Conservation (phyloP, 78 protist genomes). For the Dictyostelium brefeldianum region DNA sequence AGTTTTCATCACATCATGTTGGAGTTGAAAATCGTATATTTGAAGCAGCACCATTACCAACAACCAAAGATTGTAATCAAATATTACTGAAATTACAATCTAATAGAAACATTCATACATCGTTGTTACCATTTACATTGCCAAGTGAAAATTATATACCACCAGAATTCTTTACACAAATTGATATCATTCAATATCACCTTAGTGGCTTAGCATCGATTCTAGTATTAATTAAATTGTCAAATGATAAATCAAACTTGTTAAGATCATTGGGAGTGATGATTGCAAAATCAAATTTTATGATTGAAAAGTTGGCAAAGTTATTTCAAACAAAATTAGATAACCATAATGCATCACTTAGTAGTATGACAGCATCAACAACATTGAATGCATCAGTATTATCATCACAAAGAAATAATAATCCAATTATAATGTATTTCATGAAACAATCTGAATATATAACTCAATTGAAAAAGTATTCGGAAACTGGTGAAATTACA, state of each 20-base stretch:
- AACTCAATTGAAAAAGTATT: not conserved
- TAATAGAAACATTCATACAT: constrained; percentile 25
- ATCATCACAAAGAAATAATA: constrained; percentile 1
- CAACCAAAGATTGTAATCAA: not conserved
- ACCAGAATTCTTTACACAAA: not conserved
- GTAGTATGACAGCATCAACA: not conserved
- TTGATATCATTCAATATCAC: constrained; percentile 50
- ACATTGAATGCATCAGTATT: not conserved
- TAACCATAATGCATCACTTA: not conserved
- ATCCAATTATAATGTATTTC: constrained; percentile 41
- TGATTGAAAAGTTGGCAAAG: constrained; percentile 34
- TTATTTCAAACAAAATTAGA: constrained; percentile 19
- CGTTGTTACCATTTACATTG: constrained; percentile 31
- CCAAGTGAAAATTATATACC: not conserved
- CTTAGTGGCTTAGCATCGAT: constrained; percentile 47
- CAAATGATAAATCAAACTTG: no score
- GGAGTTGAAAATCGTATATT: constrained; percentile 6
- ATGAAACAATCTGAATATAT: constrained; percentile 4
- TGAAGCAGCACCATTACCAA: not conserved
- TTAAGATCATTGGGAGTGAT: not conserved
- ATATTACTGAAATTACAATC: not conserved
- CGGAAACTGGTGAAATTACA: not conserved
- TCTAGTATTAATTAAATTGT: constrained; percentile 1
- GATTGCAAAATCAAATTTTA: not conserved
- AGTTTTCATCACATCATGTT: constrained; percentile 1